Percentiles rank a stretch among this genome's conserved stretches.
These are phyloP conservation scores for Cucurbita ficifolia DNA, from an alignment of 306 rosid species.

Conservation along the genomic window DNA sequence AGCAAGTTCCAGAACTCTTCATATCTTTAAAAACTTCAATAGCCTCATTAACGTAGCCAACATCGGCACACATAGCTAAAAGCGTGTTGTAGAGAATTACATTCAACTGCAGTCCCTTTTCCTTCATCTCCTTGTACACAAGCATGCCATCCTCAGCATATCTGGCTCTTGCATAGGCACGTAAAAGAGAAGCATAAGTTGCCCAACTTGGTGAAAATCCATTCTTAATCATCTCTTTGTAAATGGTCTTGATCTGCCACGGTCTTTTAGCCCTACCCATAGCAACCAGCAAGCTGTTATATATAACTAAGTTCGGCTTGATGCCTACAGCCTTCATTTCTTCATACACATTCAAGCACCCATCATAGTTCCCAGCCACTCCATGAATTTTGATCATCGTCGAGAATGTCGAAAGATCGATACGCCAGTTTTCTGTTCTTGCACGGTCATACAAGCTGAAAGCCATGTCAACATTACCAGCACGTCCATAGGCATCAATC, in stretches of 20 bases:
- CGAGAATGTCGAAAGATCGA: slow-evolving; percentile 39
- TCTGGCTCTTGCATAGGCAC: slow-evolving; percentile 56
- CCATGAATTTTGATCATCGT: slow-evolving; percentile 65
- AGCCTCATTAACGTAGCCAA: slow-evolving; percentile 47
- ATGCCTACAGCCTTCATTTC: slow-evolving; percentile 76
- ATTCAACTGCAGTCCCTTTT: slow-evolving; percentile 39
- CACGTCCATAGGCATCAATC: slow-evolving; percentile 63
- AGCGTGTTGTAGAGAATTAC: slow-evolving; percentile 49
- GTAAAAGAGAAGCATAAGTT: slow-evolving; percentile 60
- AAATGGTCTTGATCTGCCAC: slow-evolving; percentile 51
- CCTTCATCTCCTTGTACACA: slow-evolving; percentile 73
- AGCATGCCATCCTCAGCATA: slow-evolving; percentile 46
- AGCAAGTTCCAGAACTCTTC: slow-evolving; percentile 40
- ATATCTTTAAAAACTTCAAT: slow-evolving; percentile 51
- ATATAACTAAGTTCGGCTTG: slow-evolving; percentile 37
- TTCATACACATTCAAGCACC: slow-evolving; percentile 59
- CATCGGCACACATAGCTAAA: slow-evolving; percentile 72
- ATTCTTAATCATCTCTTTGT: slow-evolving; percentile 48
- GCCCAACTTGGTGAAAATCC: slow-evolving; percentile 44
- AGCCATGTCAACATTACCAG: slow-evolving; percentile 58
- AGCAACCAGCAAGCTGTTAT: slow-evolving; percentile 56
- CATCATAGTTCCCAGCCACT: slow-evolving; percentile 49
- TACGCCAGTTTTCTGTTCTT: slow-evolving; percentile 58
- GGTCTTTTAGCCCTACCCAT: slow-evolving; percentile 68
- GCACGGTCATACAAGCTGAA: slow-evolving; percentile 61